Evolutionary conservation across 306 rosid species (phyloP).

Genomic region (Cucurbita maxima): DNA sequence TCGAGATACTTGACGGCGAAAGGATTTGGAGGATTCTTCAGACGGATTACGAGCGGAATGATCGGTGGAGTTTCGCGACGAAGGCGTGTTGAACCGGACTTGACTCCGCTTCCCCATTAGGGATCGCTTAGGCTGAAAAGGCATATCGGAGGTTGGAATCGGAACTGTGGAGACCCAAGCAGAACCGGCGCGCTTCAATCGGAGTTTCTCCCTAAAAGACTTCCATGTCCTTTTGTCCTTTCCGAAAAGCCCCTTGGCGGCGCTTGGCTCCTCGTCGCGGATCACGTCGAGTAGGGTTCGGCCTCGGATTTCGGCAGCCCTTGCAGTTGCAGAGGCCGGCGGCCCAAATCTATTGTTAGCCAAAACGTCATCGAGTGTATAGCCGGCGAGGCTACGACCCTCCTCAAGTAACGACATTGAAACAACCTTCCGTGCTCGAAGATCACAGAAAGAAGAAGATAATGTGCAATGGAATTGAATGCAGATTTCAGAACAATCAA

Average conservation of each 20-base stretch:
- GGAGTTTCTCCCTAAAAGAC: constrained; percentile 54
- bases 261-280: constrained; percentile 34
- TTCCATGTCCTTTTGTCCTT: constrained; percentile 63
- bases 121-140: constrained; percentile 15
- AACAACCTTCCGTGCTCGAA: constrained; percentile 25
- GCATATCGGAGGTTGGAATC: constrained; percentile 47
- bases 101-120: constrained; percentile 23
- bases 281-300: constrained; percentile 60
- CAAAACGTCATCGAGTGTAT: constrained; percentile 47
- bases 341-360: constrained; percentile 6
- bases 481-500: not conserved
- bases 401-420: constrained; percentile 44
- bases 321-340: not conserved
- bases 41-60: constrained; percentile 8
- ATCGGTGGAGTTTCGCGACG: not conserved
- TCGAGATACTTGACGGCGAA: constrained; percentile 10
- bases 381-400: constrained; percentile 34
- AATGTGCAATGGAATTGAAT: not conserved
- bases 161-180: constrained; percentile 54
- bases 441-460: not conserved
- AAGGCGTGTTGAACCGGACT: not conserved
- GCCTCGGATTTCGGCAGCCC: constrained; percentile 7
- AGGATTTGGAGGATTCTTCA: not conserved
- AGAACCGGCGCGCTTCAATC: constrained; percentile 49
- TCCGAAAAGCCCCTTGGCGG: constrained; percentile 15